Conservation (phyloP, 2,329 filamentous ascomycete genomes). For the Eutypella sp. region DNA sequence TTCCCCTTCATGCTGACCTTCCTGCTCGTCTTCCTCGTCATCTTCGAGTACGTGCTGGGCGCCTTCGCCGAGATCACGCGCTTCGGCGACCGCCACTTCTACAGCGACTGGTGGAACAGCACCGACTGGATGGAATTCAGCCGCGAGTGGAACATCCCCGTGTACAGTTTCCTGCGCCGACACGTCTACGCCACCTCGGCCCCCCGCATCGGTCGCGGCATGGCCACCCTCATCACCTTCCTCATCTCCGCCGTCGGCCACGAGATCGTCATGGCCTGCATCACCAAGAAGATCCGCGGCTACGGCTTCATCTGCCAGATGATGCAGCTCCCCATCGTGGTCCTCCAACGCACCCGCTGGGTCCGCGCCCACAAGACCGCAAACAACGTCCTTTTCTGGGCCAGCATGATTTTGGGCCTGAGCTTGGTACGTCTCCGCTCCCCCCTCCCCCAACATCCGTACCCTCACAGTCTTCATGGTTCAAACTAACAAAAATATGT, state of each 20-base stretch:
- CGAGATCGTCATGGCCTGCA: slow-evolving; percentile 95
- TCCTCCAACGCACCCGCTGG: slow-evolving; percentile 76
- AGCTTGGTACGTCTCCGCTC: slow-evolving; percentile 67
- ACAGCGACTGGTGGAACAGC: slow-evolving; percentile 71
- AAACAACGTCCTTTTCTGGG: slow-evolving; percentile 90
- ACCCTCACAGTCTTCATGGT: too few relatives aligned
- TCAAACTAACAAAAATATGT: slow-evolving; percentile 2
- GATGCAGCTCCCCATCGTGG: slow-evolving; percentile 93
- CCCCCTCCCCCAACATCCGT: background rate
- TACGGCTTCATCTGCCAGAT: slow-evolving; percentile 96
- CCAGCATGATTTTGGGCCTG: slow-evolving; percentile 81
- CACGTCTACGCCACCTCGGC: slow-evolving; percentile 88
- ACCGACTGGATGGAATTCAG: slow-evolving; percentile 95
- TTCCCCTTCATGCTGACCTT: slow-evolving; percentile 98
- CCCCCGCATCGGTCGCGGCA: slow-evolving; percentile 66
- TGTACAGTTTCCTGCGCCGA: slow-evolving; percentile 89
- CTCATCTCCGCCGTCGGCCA: slow-evolving; percentile 84
- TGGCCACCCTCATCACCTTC: slow-evolving; percentile 87
- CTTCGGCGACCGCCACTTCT: slow-evolving; percentile 93
- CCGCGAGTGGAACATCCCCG: slow-evolving; percentile 95
- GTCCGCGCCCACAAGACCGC: slow-evolving; percentile 70
- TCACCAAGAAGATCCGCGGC: slow-evolving; percentile 91
- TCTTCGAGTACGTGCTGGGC: slow-evolving; percentile 94
- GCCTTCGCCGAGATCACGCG: slow-evolving; percentile 91
- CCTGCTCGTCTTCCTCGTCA: slow-evolving; percentile 92